A percentile compares a stretch with the other conserved stretches of the same genome.
Conservation (phyloP, 2,329 filamentous ascomycete genomes). For the Trichoderma afroharzianum region DNA sequence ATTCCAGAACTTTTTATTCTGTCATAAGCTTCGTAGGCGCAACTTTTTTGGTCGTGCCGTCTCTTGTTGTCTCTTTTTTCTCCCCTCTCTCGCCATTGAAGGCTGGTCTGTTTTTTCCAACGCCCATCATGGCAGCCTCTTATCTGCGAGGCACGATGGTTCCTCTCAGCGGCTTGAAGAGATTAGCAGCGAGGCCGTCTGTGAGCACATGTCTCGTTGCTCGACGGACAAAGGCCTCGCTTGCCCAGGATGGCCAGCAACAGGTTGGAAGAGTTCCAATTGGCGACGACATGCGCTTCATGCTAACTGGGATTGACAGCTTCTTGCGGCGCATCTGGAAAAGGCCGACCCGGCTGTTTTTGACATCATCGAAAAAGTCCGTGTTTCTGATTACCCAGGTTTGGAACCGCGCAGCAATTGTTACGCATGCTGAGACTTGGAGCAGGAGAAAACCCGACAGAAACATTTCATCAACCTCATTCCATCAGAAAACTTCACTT, state of each 20-base stretch:
- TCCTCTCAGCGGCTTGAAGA: constrained; percentile 42
- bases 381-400: background rate
- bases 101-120: background rate
- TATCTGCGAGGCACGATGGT: constrained; percentile 47
- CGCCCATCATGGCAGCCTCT: constrained; percentile 44
- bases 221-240: constrained; percentile 43
- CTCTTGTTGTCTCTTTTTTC: background rate
- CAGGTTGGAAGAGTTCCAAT: constrained; percentile 41
- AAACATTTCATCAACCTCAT: constrained; percentile 99
- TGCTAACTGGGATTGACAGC: constrained; percentile 45
- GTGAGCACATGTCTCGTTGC: constrained; percentile 26
- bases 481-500: constrained; percentile 93
- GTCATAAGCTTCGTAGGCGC: constrained; percentile 8
- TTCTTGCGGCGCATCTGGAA: constrained; percentile 74
- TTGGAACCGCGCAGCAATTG: background rate
- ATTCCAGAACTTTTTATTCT: background rate
- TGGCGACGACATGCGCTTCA: background rate
- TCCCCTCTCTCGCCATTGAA: background rate
- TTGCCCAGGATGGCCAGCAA: constrained; percentile 55
- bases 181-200: constrained; percentile 25
- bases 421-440: background rate
- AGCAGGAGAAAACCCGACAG: constrained; percentile 87
- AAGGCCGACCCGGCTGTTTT: constrained; percentile 84
- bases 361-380: constrained; percentile 84
- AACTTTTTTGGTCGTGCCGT: background rate